Evolutionary conservation across 2,329 filamentous ascomycete genomes (phyloP).

Genomic region (Ampelomyces quisqualis): DNA sequence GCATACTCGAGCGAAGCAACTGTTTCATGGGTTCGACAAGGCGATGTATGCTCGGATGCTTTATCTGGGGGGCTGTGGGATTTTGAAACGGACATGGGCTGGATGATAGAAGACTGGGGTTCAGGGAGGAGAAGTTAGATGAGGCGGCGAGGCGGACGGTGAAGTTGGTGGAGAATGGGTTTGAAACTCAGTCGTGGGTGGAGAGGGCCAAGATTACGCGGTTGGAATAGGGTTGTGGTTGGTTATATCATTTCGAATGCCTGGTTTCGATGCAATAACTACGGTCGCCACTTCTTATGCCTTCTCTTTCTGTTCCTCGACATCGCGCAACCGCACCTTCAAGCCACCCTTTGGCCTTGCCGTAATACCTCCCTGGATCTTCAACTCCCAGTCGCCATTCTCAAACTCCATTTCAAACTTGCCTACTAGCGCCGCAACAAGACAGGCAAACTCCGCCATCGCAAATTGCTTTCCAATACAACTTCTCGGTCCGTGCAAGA

Average conservation of each 20-base stretch:
- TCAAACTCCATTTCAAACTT: slow-evolving; percentile 70
- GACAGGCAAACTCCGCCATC: slow-evolving; percentile 78
- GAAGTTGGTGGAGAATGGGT: slow-evolving; percentile 44
- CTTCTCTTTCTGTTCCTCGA: slow-evolving; percentile 4
- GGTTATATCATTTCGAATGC: background rate
- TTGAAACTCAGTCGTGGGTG: background rate
- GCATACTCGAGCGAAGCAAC: slow-evolving; percentile 45
- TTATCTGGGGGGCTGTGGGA: slow-evolving; percentile 15
- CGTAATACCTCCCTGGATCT: slow-evolving; percentile 70
- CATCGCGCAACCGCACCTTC: slow-evolving; percentile 61
- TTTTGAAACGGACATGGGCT: slow-evolving; percentile 17
- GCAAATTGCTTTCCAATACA: slow-evolving; percentile 85
- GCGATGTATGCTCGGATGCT: slow-evolving; percentile 48
- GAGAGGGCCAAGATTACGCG: background rate
- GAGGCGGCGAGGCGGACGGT: slow-evolving; percentile 56
- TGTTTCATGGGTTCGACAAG: slow-evolving; percentile 53
- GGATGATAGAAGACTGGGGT: slow-evolving; percentile 56
- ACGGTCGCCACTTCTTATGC: background rate
- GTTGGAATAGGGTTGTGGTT: background rate
- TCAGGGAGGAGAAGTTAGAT: slow-evolving; percentile 62
- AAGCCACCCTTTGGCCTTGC: slow-evolving; percentile 71
- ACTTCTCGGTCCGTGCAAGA: slow-evolving; percentile 80
- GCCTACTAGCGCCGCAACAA: slow-evolving; percentile 76
- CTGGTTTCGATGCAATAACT: background rate
- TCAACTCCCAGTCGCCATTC: slow-evolving; percentile 58